phyloP scores from a whole-genome alignment of 495 filamentous ascomycete genomes.

The Aspergillus funiculosus region DNA sequence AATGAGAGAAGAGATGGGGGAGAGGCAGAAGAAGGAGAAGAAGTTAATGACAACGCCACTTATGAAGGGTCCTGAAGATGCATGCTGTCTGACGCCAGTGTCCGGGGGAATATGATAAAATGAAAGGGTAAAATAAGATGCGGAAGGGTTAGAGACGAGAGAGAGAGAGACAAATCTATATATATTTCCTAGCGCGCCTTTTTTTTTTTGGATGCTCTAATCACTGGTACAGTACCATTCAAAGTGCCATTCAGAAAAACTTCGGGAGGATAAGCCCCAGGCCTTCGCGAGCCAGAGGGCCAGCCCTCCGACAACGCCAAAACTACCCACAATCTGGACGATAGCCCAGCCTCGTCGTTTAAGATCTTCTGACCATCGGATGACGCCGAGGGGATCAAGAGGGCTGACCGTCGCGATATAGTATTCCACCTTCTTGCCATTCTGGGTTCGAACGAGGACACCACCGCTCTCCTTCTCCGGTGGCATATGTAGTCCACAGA shows the following conservation, averaged over 20 bases:
- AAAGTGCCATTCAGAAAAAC: conserved; percentile 34
- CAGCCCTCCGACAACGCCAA: conserved; percentile 69
- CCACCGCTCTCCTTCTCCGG: conserved; percentile 19
- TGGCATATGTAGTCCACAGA: conserved; percentile 23
- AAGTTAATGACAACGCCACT: not conserved
- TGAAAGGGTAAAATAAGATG: not conserved
- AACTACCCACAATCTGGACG: conserved; percentile 71
- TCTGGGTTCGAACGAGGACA: conserved; percentile 24
- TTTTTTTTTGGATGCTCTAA: conserved; percentile 1
- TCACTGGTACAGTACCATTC: conserved; percentile 24
- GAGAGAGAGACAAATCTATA: not conserved
- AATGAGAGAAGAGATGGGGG: not conserved
- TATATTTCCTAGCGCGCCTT: too few relatives aligned
- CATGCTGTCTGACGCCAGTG: conserved; percentile 7
- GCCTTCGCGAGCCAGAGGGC: conserved; percentile 55
- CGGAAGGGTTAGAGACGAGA: not conserved
- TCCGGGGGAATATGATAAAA: not conserved
- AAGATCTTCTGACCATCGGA: conserved; percentile 64
- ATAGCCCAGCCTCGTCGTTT: conserved; percentile 59
- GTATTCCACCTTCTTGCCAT: conserved; percentile 23
- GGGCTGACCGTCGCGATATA: conserved; percentile 37
- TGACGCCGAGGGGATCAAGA: conserved; percentile 71
- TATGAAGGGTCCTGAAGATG: not conserved
- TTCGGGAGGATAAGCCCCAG: conserved; percentile 38
- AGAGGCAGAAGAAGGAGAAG: not conserved